A percentile compares a stretch with the other conserved stretches of the same genome.
These are phyloP conservation scores for Dendrobium catenatum DNA, from an alignment of 106 monocot species.

Conservation along the genomic window DNA sequence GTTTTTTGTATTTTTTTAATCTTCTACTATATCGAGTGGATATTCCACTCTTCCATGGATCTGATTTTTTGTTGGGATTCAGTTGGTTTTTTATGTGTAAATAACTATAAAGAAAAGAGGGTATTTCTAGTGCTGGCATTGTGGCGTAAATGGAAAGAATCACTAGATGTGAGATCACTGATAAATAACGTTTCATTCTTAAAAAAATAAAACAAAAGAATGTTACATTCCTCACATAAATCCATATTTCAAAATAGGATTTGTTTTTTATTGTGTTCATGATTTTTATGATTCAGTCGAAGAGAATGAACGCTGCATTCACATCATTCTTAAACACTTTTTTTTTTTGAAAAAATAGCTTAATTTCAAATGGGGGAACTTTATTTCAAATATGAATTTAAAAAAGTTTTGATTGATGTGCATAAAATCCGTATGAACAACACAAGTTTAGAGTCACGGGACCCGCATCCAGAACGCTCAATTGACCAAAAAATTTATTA, in stretches of 20 bases:
- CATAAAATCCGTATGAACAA: no score
- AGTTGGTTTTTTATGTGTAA: background rate
- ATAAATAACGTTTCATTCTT: background rate
- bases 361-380: no score
- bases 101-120: no score
- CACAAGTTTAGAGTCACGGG: no score
- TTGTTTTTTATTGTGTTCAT: no score
- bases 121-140: background rate
- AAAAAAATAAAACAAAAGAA: background rate
- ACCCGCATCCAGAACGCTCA: no score
- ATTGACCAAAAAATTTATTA: no score
- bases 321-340: no score
- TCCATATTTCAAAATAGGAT: background rate
- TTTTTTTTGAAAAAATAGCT: no score
- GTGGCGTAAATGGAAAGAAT: background rate
- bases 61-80: background rate
- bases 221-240: background rate
- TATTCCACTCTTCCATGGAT: background rate
- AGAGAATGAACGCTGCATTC: background rate
- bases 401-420: no score
- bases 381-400: no score
- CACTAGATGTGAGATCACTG: background rate
- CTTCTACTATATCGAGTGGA: background rate
- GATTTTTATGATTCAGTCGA: background rate
- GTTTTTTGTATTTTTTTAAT: no score